A percentile compares a stretch with the other conserved stretches of the same genome.
Conservation (phyloP, 202 grass and related monocot species). For the Musa balbisiana region DNA sequence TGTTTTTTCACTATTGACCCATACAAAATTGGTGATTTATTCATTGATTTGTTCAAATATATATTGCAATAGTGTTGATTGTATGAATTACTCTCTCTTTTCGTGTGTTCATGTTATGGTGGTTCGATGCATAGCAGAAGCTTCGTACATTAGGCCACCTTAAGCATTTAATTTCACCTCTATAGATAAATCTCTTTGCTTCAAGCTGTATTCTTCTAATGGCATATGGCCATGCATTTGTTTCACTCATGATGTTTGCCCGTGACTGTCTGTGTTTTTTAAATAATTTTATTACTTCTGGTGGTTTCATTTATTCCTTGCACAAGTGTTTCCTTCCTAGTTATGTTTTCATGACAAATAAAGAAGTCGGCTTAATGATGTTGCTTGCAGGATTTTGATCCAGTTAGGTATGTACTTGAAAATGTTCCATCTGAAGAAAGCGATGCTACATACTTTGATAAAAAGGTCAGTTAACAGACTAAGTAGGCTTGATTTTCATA, state of each 20-base stretch:
- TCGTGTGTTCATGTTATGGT: too few relatives aligned
- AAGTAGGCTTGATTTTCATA: background rate
- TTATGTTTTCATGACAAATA: background rate
- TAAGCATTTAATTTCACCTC: too few relatives aligned
- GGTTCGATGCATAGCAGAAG: too few relatives aligned
- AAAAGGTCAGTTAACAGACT: slow-evolving; percentile 52
- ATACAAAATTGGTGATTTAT: too few relatives aligned
- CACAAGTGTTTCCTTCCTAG: background rate
- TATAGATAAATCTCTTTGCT: background rate
- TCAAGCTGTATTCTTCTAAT: background rate
- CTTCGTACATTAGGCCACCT: too few relatives aligned
- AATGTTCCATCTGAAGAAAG: slow-evolving; percentile 59
- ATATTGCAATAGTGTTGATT: too few relatives aligned
- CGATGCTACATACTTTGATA: slow-evolving; percentile 73
- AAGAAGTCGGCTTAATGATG: background rate
- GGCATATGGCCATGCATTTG: background rate
- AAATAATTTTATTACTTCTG: background rate
- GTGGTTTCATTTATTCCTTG: background rate
- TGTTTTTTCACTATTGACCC: too few relatives aligned
- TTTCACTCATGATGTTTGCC: background rate
- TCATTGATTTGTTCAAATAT: too few relatives aligned
- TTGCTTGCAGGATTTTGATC: slow-evolving; percentile 75
- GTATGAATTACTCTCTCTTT: too few relatives aligned
- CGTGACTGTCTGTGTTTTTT: background rate
- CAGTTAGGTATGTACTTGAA: slow-evolving; percentile 72